A percentile compares a stretch with the other conserved stretches of the same genome.
Evolutionary conservation across 768 basidiomycete species (phyloP).

Genomic region (Rhodotorula taiwanensis): DNA sequence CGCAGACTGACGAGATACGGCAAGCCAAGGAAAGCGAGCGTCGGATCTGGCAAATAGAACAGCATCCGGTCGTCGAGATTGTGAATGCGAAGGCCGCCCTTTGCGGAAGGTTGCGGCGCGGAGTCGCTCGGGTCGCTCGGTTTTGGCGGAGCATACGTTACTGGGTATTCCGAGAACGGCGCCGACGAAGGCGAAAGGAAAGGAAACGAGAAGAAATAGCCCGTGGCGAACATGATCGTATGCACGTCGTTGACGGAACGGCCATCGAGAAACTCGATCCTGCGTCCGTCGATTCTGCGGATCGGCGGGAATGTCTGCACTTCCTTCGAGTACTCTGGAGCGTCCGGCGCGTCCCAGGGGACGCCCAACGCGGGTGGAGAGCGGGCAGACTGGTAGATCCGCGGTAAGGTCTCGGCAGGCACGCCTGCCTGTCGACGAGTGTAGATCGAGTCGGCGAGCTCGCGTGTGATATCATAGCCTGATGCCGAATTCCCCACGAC

Average conservation of each 20-base stretch:
- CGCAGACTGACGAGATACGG: constrained; percentile 35
- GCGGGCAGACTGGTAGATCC: constrained; percentile 36
- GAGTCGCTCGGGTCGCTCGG: constrained; percentile 7
- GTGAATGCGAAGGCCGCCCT: constrained; percentile 42
- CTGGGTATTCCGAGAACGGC: constrained; percentile 40
- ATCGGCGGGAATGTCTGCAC: constrained; percentile 33
- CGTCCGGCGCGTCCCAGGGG: constrained; percentile 35
- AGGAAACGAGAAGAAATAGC: constrained; percentile 45
- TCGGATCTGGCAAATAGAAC: constrained; percentile 45
- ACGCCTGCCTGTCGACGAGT: neutral
- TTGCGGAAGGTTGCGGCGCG: constrained; percentile 11
- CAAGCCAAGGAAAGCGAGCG: constrained; percentile 43
- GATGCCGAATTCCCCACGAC: constrained; percentile 47
- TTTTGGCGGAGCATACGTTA: constrained; percentile 18
- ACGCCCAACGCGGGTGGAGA: constrained; percentile 26
- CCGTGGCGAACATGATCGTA: constrained; percentile 47
- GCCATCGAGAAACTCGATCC: constrained; percentile 42
- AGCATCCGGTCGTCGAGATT: constrained; percentile 44
- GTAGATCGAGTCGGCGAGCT: constrained; percentile 33
- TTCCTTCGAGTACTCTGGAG: constrained; percentile 42
- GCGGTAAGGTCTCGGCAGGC: neutral
- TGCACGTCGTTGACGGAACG: constrained; percentile 40
- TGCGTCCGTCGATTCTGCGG: neutral
- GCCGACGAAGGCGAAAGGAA: constrained; percentile 41
- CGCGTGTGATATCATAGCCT: constrained; percentile 46